Conservation (phyloP, 352 stramenopile species). For the Phytophthora melonis region DNA sequence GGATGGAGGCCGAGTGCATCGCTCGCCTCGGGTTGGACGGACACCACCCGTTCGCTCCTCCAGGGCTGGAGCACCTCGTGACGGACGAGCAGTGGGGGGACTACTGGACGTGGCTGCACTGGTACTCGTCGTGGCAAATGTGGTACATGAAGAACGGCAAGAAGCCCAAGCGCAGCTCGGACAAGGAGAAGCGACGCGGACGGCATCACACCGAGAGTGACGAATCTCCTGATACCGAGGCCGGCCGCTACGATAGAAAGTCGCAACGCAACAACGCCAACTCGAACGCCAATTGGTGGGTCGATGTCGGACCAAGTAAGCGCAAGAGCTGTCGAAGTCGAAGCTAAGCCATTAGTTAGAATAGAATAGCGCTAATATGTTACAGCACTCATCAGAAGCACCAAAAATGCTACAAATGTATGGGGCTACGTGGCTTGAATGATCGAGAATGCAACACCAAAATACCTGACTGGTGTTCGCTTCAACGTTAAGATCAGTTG, state of each 20-base stretch:
- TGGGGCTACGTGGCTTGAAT: background rate
- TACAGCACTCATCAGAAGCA: background rate
- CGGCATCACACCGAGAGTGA: background rate
- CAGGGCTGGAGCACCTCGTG: slow-evolving; percentile 62
- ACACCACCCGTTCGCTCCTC: slow-evolving; percentile 51
- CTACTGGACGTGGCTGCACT: slow-evolving; percentile 77
- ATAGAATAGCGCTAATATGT: background rate
- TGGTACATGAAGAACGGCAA: slow-evolving; percentile 66
- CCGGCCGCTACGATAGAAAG: slow-evolving; percentile 1
- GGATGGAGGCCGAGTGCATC: slow-evolving; percentile 53
- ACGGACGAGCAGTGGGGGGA: slow-evolving; percentile 60
- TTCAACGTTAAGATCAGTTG: too few relatives aligned
- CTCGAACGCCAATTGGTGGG: slow-evolving; percentile 44
- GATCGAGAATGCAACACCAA: background rate
- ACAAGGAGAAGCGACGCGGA: slow-evolving; percentile 19
- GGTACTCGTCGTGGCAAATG: slow-evolving; percentile 75
- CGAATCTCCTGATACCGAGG: slow-evolving; percentile 1
- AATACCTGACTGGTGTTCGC: too few relatives aligned
- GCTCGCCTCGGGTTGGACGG: slow-evolving; percentile 32
- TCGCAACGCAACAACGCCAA: slow-evolving; percentile 20
- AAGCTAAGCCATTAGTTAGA: slow-evolving; percentile 3
- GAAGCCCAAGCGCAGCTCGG: slow-evolving; percentile 24
- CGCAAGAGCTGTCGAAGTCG: slow-evolving; percentile 15
- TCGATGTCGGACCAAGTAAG: slow-evolving; percentile 24
- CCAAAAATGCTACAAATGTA: background rate